These are phyloP conservation scores for Entomortierella chlamydospora DNA, from an alignment of 192 early-diverging fungal genomes.

Conservation along the genomic window DNA sequence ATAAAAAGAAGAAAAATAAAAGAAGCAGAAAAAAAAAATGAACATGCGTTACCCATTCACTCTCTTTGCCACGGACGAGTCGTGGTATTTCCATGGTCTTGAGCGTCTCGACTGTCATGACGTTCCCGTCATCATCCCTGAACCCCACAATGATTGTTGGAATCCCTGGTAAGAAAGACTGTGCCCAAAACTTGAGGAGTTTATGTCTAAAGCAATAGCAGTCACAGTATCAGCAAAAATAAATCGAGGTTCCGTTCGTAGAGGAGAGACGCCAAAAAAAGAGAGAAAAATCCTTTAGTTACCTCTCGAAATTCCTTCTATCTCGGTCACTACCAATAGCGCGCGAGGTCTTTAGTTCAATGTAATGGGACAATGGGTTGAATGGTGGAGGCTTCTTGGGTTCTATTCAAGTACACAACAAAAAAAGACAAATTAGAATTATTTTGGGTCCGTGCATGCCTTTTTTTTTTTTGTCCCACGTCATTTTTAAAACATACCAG, in stretches of 20 bases:
- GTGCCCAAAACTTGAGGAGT: constrained; percentile 92
- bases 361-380: constrained; percentile 74
- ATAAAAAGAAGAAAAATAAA: no score
- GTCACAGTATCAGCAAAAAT: no score
- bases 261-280: no score
- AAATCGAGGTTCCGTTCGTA: no score
- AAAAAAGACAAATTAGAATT: background rate
- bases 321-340: constrained; percentile 64
- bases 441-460: background rate
- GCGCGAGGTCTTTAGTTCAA: constrained; percentile 86
- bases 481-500: constrained; percentile 42
- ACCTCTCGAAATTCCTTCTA: constrained; percentile 71
- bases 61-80: constrained; percentile 71
- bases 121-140: constrained; percentile 77
- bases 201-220: no score
- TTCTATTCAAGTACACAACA: constrained; percentile 16
- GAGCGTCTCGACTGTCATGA: constrained; percentile 68
- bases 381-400: constrained; percentile 48
- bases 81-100: constrained; percentile 87
- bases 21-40: background rate
- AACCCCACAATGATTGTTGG: constrained; percentile 87
- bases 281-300: no score
- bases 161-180: constrained; percentile 92
- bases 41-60: constrained; percentile 70
- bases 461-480: background rate